Evolutionary conservation across 371 early-diverging fungal species (phyloP), one percentile per base, ranked within the genome.

Genomic region (Rhizopus stolonifer): DNA sequence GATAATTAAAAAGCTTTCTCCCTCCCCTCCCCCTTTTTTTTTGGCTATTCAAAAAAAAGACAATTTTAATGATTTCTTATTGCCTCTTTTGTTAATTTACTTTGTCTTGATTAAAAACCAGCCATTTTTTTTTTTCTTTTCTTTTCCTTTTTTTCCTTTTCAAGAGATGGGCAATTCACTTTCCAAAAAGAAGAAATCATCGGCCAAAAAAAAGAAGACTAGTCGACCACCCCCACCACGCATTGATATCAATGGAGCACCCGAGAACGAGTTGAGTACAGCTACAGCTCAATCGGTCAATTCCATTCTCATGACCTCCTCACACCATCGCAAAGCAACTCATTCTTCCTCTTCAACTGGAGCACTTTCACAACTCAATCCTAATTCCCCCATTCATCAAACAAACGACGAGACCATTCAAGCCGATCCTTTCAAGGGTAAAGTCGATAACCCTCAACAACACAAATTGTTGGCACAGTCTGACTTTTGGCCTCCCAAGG

Each of bases 201-300:
- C 11, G 29, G 45, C 10, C 13, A 47, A 46, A 15, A 53, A 38
- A 13, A 22, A 46, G 2, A 11, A n/a, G 38, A 19, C 25, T 24
- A 24, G 24, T 7, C 45, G 8, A n/a, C 49, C 22, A 3, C n/a
- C 40, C 22, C 32, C 36, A 26, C 58, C 58, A 2, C 52, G 49
- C 15, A 17, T 56, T 34, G 49, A 49, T 11, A 33, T 56, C 3
- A 40, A 34, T 22, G 1, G 42, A 14, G n/a, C n/a, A n/a, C 60
- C 42, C 11, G 76, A 76, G 22, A 76, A 76, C 56, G 70, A 72
- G 21, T 46, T 65, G 25, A 69, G 69, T 38, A 58, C 56, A 17
- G 71, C 71, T 47, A 76, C 76, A 14, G 62, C 76, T 0, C 69
- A 65, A 23, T 76, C 76, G 2, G 67, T 76, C 47, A 68, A 54